phyloP scores from a whole-genome alignment of 2,329 filamentous ascomycete genomes.

The Trichoderma sp. region DNA sequence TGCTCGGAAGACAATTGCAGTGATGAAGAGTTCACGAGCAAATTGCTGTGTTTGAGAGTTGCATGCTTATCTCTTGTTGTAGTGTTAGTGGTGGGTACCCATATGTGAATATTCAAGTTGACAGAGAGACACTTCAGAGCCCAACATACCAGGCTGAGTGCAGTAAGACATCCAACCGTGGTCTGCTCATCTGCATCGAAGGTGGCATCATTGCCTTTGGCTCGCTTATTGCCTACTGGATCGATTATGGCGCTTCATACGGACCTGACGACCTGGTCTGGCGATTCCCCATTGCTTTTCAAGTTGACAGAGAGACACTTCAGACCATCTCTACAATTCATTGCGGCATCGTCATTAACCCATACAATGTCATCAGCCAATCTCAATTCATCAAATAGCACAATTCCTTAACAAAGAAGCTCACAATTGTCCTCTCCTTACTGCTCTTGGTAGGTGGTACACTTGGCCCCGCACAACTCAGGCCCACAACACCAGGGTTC shows the following conservation, averaged over 20 bases:
- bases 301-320: constrained; percentile 29
- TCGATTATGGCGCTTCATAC: constrained; percentile 48
- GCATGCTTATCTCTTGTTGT: neutral
- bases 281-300: constrained; percentile 58
- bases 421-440: neutral
- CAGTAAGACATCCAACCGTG: constrained; percentile 55
- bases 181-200: constrained; percentile 58
- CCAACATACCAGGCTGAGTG: constrained; percentile 62
- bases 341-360: neutral
- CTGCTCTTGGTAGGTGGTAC: too few species aligned
- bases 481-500: neutral
- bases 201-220: constrained; percentile 48
- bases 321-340: neutral
- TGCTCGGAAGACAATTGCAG: neutral
- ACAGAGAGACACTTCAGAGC: neutral
- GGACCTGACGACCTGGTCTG: constrained; percentile 52
- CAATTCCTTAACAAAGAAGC: neutral
- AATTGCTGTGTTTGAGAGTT: neutral
- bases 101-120: neutral
- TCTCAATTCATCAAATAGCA: neutral
- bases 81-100: neutral
- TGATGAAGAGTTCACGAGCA: neutral
- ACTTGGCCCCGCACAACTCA: neutral
- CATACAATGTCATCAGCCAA: neutral
- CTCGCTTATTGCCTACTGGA: constrained; percentile 52